Conservation (phyloP, 768 basidiomycete genomes). For the Epithele typhae region DNA sequence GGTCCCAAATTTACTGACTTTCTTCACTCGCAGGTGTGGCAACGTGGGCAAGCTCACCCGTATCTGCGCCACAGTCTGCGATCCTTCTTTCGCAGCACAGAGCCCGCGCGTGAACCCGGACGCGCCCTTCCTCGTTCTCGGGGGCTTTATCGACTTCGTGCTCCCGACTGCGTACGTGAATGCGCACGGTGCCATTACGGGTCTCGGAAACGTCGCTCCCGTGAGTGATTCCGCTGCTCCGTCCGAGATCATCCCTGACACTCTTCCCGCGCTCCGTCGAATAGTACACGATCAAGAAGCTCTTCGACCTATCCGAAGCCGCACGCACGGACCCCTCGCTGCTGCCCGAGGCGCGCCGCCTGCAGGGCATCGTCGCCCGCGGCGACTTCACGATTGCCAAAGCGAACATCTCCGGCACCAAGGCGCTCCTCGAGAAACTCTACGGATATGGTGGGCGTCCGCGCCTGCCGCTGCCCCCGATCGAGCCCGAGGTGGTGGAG, state of each 20-base stretch:
- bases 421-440: slow-evolving; percentile 67
- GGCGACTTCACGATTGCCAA: slow-evolving; percentile 81
- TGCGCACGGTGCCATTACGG: slow-evolving; percentile 87
- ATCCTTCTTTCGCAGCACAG: slow-evolving; percentile 45
- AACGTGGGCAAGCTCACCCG: slow-evolving; percentile 90
- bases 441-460: slow-evolving; percentile 80
- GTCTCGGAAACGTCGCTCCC: slow-evolving; percentile 80
- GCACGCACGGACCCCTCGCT: slow-evolving; percentile 50
- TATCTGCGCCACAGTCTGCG: slow-evolving; percentile 65
- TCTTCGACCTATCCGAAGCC: slow-evolving; percentile 59
- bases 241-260: background rate
- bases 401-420: slow-evolving; percentile 77
- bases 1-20: too few species aligned
- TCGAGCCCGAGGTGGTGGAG: slow-evolving; percentile 48
- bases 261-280: background rate
- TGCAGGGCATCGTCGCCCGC: slow-evolving; percentile 79
- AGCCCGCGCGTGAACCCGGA: slow-evolving; percentile 66
- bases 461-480: slow-evolving; percentile 73
- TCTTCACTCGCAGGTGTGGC: slow-evolving; percentile 64
- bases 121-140: slow-evolving; percentile 78
- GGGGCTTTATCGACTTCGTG: slow-evolving; percentile 84
- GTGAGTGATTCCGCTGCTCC: slow-evolving; percentile 33
- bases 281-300: slow-evolving; percentile 53
- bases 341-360: slow-evolving; percentile 61
- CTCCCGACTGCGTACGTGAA: slow-evolving; percentile 67